phyloP scores from a whole-genome alignment of 2,329 filamentous ascomycete genomes.

The Paracoccidioides brasiliensis region DNA sequence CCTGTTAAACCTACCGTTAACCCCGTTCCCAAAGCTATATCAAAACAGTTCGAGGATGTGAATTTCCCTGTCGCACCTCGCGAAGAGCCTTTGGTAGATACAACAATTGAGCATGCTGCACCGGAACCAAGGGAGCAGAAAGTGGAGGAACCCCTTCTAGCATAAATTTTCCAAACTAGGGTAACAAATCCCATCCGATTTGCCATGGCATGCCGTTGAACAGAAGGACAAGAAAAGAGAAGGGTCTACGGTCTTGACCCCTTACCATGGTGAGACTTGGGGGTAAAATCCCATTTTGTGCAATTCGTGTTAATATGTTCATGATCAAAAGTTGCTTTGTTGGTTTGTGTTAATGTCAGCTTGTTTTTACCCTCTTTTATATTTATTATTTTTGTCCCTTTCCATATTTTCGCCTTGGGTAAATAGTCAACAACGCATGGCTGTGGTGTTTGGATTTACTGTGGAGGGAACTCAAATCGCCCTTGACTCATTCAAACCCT shows the following conservation, averaged over 20 bases:
- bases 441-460: neutral
- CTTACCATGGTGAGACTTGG: too few relatives aligned
- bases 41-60: neutral
- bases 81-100: neutral
- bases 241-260: too few relatives aligned
- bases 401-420: neutral
- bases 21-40: neutral
- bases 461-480: too few relatives aligned
- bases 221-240: too few relatives aligned
- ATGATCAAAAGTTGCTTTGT: neutral
- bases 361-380: too few relatives aligned
- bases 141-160: constrained; percentile 1
- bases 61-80: neutral
- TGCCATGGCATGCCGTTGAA: too few relatives aligned
- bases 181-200: neutral
- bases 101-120: neutral
- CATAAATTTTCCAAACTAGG: neutral
- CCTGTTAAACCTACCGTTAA: constrained; percentile 15
- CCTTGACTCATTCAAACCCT: too few relatives aligned
- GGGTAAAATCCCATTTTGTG: neutral
- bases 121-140: neutral
- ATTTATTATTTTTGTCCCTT: too few relatives aligned
- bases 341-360: too few relatives aligned
- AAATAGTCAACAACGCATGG: neutral
- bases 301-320: neutral